Base-by-base conservation (phyloP, 768 basidiomycete species). In the Panus rudis region DNA sequence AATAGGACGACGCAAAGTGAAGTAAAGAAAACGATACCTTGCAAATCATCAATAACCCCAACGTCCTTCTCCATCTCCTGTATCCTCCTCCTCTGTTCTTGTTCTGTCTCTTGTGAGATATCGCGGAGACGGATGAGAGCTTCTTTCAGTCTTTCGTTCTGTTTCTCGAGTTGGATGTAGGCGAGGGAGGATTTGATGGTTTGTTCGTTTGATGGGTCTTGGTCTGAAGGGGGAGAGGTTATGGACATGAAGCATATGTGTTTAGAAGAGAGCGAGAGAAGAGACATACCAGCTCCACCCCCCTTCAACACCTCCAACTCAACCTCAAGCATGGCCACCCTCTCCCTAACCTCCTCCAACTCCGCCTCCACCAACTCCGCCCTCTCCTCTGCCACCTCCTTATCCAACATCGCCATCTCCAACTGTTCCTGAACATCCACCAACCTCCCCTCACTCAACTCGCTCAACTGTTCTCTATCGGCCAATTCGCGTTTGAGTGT, bases 71-170 rank as follows among this genome's bases (percentile, higher is more conserved):
- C 94, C 68, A 99, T 77, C 50, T 97, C 92, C 3, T 73, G 59
- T 32, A 98, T 88, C 41, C 85, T 73, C 30, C 74, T 65, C 21
- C 87, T 79, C 43, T 90, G 82, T 19, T 94, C 93, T 48, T 77
- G 75, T 48, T 98, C 96, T 0, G 78, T 84, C 55, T 97, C 91
- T 46, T 83, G 78, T 0, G 90, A 80, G 48, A 96, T 71, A 51
- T 99, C 94, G 4, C 94, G 81, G 27, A 98, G 65, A 37, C 92
- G 75, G 42, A 94, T 73, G 8, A 98, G 71, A 11, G 96, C 96
- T 57, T 98, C 96, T 63, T 96, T 97, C 42, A 99, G 66, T 13
- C 96, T 68, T 56, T 92, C 91, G 49, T 98, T 99, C 57, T 98
- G 94, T 60, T 90, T 96, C 67, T 97, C 93, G 1, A 99, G 78